These are phyloP conservation scores for Volvox reticuliferus DNA, from an alignment of 139 green algal genomes.

Conservation along the genomic window DNA sequence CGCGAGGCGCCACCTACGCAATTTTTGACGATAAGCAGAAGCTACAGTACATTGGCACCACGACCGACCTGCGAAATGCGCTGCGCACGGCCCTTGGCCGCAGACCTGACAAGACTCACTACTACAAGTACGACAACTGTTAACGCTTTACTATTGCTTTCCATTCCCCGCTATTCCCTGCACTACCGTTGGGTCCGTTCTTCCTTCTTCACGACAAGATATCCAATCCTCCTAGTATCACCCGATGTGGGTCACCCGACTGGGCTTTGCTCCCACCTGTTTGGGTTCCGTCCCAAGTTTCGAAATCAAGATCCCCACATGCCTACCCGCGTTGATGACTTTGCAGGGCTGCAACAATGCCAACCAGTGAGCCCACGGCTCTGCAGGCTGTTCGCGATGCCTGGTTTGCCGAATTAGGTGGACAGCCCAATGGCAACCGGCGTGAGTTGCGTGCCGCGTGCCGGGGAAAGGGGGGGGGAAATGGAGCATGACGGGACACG, in stretches of 20 bases:
- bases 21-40: slow-evolving; percentile 86
- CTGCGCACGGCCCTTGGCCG: slow-evolving; percentile 86
- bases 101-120: slow-evolving; percentile 86
- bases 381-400: slow-evolving; percentile 80
- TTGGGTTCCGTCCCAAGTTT: too few relatives aligned
- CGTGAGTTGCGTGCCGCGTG: slow-evolving; percentile 57
- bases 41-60: slow-evolving; percentile 95
- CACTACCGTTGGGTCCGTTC: too few relatives aligned
- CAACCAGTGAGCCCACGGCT: slow-evolving; percentile 78
- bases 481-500: too few relatives aligned
- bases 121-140: slow-evolving; percentile 75
- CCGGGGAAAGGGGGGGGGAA: too few relatives aligned
- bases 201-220: too few relatives aligned
- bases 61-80: slow-evolving; percentile 82
- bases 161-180: too few relatives aligned
- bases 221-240: too few relatives aligned
- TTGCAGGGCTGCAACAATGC: slow-evolving; percentile 67
- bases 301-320: too few relatives aligned
- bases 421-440: slow-evolving; percentile 84
- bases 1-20: slow-evolving; percentile 84
- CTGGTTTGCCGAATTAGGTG: slow-evolving; percentile 83
- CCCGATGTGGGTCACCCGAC: too few relatives aligned
- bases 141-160: too few relatives aligned
- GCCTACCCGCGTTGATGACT: too few relatives aligned
- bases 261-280: too few relatives aligned